phyloP scores from a whole-genome alignment of 306 rosid genomes.

The Datisca glomerata region DNA sequence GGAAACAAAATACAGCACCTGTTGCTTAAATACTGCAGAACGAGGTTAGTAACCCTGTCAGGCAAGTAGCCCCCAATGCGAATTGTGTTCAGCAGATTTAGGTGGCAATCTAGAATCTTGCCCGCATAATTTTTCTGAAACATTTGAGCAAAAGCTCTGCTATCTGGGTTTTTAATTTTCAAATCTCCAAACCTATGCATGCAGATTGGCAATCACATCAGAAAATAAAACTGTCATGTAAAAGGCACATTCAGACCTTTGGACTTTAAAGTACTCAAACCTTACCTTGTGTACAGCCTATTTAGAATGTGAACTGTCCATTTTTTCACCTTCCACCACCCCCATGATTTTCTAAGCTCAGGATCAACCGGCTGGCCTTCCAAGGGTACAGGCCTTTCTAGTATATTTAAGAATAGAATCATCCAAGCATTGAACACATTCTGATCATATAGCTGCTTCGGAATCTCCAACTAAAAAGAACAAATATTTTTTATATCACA shows the following conservation, averaged over 20 bases:
- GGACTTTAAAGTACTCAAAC: background rate
- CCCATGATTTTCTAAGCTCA: conserved; percentile 85
- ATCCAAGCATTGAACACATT: conserved; percentile 90
- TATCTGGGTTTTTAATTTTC: conserved; percentile 89
- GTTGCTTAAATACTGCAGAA: conserved; percentile 89
- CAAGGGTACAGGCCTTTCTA: conserved; percentile 85
- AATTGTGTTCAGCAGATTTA: conserved; percentile 67
- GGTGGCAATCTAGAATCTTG: conserved; percentile 81
- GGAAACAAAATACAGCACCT: conserved; percentile 31
- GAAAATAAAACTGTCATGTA: background rate
- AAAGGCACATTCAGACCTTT: background rate
- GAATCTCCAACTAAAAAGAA: conserved; percentile 84
- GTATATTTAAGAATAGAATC: conserved; percentile 65
- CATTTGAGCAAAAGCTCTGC: conserved; percentile 84
- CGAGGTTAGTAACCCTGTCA: conserved; percentile 78
- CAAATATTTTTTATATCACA: background rate
- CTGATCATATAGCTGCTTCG: conserved; percentile 76
- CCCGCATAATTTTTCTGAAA: conserved; percentile 93
- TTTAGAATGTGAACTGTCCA: conserved; percentile 95
- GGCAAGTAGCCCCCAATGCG: conserved; percentile 90
- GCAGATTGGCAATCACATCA: conserved; percentile 1
- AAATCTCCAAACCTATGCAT: conserved; percentile 76
- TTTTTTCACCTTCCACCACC: conserved; percentile 99
- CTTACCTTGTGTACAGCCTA: conserved; percentile 84
- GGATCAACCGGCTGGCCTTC: conserved; percentile 94